Percentiles rank a stretch among this genome's conserved stretches.
Evolutionary conservation across 371 early-diverging fungal genomes (phyloP).

Genomic region (Mortierella sp.): DNA sequence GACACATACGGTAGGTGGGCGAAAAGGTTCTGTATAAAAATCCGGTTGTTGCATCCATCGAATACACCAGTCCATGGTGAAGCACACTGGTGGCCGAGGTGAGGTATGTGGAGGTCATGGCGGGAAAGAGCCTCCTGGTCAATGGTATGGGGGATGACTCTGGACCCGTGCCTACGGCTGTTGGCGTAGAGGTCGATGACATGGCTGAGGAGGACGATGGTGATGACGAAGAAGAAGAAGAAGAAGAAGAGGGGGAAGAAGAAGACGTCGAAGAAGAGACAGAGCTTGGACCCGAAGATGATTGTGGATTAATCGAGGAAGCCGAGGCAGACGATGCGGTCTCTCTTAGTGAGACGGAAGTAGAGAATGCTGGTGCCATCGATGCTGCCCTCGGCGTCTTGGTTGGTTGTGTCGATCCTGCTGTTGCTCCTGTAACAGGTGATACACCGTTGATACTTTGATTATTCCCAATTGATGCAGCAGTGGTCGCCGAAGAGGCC

Average conservation of each 20-base stretch:
- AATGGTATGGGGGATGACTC: too few relatives aligned
- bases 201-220: neutral
- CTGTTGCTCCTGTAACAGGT: neutral
- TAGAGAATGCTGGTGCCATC: neutral
- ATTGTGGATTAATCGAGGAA: too few relatives aligned
- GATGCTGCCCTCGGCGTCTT: neutral
- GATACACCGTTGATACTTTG: too few relatives aligned
- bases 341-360: too few relatives aligned
- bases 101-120: neutral
- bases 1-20: constrained; percentile 38
- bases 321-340: too few relatives aligned
- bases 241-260: neutral
- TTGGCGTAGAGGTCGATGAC: neutral
- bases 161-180: too few relatives aligned
- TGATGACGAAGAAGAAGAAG: neutral
- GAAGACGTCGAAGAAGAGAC: constrained; percentile 23
- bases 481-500: too few relatives aligned
- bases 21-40: constrained; percentile 50
- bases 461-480: too few relatives aligned
- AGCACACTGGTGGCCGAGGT: constrained; percentile 4
- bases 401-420: neutral
- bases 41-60: constrained; percentile 31
- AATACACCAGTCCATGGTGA: constrained; percentile 7
- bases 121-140: neutral
- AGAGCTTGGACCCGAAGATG: neutral